Evolutionary conservation across 192 early-diverging fungal species (phyloP).

Genomic region (Dimargaris xerosporica): DNA sequence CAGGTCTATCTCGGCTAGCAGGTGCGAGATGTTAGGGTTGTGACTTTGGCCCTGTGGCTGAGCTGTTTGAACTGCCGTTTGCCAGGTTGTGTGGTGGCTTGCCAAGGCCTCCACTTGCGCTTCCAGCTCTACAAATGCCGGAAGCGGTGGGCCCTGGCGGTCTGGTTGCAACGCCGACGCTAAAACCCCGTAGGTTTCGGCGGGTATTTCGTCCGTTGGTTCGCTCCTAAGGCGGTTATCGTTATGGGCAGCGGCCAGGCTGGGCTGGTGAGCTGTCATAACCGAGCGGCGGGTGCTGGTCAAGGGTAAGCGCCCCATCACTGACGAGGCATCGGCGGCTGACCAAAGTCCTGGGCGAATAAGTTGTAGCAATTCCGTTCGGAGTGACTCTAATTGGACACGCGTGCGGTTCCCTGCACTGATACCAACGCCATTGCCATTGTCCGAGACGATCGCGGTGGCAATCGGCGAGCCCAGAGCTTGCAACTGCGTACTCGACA

Average conservation of each 20-base stretch:
- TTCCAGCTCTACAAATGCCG: slow-evolving; percentile 12
- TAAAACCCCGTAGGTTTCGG: background rate
- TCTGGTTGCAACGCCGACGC: slow-evolving; percentile 2
- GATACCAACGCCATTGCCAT: background rate
- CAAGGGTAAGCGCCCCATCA: background rate
- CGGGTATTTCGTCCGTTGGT: too few relatives aligned
- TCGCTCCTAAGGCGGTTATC: too few relatives aligned
- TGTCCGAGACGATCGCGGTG: background rate
- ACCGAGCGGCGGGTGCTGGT: background rate
- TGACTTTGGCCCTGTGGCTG: too few relatives aligned
- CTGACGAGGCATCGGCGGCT: background rate
- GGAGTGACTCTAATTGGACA: background rate
- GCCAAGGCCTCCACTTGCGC: slow-evolving; percentile 14
- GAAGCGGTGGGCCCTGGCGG: background rate
- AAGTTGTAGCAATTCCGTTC: background rate
- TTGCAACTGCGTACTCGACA: too few relatives aligned
- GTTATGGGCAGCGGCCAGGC: background rate
- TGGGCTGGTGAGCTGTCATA: background rate
- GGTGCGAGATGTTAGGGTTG: too few relatives aligned
- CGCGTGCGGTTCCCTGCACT: background rate
- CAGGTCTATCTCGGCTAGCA: background rate
- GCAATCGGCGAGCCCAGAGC: too few relatives aligned
- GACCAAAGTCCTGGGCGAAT: background rate
- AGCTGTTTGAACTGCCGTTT: background rate
- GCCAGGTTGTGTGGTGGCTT: slow-evolving; percentile 11